These are phyloP conservation scores for Suillus decipiens DNA, from an alignment of 768 basidiomycete species.

Conservation along the genomic window DNA sequence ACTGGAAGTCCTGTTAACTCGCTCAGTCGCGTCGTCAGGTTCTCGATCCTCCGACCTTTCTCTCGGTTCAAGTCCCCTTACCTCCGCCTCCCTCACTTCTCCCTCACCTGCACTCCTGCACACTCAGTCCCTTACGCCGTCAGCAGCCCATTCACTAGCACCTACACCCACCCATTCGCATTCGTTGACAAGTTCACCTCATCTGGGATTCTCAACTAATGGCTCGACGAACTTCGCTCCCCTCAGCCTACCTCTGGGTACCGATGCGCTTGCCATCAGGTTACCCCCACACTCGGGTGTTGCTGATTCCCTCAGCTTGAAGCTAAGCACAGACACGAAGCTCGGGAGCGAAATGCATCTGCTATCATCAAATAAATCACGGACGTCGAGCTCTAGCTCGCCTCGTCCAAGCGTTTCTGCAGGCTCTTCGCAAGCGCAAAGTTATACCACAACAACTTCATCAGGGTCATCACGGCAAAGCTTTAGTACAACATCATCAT, in stretches of 20 bases:
- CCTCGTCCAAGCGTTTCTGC: conserved; percentile 28
- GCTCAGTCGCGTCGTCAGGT: conserved; percentile 15
- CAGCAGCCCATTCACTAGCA: conserved; percentile 23
- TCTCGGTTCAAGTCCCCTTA: conserved; percentile 5
- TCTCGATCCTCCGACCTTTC: conserved; percentile 2
- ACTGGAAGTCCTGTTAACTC: conserved; percentile 28
- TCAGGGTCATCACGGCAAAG: conserved; percentile 26
- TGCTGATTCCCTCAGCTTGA: conserved; percentile 20
- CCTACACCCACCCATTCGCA: conserved; percentile 25
- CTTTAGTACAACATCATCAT: conserved; percentile 21
- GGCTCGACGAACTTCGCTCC: conserved; percentile 22
- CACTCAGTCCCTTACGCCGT: conserved; percentile 18
- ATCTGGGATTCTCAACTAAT: conserved; percentile 22
- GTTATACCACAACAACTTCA: conserved; percentile 20
- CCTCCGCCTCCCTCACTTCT: conserved; percentile 27
- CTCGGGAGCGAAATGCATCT: conserved; percentile 10
- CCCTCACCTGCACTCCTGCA: conserved; percentile 23
- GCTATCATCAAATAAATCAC: conserved; percentile 19
- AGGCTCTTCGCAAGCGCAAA: conserved; percentile 30
- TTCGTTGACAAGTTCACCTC: conserved; percentile 33
- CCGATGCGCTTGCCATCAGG: conserved; percentile 13
- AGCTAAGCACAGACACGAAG: conserved; percentile 6
- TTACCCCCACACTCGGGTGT: conserved; percentile 10
- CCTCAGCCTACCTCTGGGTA: conserved; percentile 15
- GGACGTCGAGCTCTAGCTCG: conserved; percentile 29